These are phyloP conservation scores for Colletotrichum echinochloae DNA, from an alignment of 2,329 filamentous ascomycete genomes.

Conservation along the genomic window DNA sequence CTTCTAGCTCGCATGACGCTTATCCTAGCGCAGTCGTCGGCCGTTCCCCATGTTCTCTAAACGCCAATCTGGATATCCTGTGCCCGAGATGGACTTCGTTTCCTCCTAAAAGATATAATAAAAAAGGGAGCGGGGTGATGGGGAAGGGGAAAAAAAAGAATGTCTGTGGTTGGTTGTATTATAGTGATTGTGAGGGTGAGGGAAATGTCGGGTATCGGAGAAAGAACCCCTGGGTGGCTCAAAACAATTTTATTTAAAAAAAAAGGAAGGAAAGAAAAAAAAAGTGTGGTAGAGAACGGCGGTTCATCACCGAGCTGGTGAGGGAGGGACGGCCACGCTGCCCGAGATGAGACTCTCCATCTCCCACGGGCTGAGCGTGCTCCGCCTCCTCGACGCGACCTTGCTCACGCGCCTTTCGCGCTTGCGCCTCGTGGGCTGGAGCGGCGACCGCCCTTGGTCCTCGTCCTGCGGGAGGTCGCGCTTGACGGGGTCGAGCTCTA, in stretches of 20 bases:
- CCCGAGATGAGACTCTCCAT: constrained; percentile 72
- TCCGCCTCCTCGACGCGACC: constrained; percentile 73
- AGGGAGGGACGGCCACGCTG: constrained; percentile 42
- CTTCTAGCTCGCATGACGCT: neutral
- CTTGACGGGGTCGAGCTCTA: constrained; percentile 53
- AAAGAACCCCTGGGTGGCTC: neutral
- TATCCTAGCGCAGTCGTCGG: neutral
- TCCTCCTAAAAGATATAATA: neutral
- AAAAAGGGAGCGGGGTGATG: too few relatives aligned
- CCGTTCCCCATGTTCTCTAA: neutral
- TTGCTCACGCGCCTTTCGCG: constrained; percentile 66
- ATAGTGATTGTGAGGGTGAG: neutral
- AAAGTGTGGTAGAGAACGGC: neutral
- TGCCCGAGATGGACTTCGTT: neutral
- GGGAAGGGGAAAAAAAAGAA: neutral
- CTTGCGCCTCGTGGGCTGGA: constrained; percentile 58
- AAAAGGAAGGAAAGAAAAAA: neutral
- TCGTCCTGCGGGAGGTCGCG: constrained; percentile 44
- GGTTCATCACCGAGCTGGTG: constrained; percentile 24
- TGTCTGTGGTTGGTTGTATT: neutral
- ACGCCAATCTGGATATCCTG: neutral
- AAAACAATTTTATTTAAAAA: neutral
- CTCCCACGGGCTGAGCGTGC: constrained; percentile 81
- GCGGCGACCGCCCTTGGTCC: constrained; percentile 41
- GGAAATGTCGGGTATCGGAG: neutral